A percentile compares a stretch with the other conserved stretches of the same genome.
Evolutionary conservation across 305 asterid species (phyloP).

Genomic region (Rubia peregrina): DNA sequence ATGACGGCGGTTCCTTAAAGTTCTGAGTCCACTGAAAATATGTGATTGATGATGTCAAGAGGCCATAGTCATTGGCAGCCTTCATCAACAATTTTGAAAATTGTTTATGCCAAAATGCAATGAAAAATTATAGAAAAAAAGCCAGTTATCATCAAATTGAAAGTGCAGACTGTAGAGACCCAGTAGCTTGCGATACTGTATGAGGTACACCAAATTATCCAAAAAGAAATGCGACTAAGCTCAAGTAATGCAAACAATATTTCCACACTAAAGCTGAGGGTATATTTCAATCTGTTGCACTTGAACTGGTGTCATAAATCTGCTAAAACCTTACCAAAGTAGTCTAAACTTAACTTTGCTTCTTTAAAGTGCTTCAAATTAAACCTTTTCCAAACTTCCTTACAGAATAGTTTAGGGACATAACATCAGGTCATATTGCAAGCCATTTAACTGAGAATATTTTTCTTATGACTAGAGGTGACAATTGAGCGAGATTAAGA

Average conservation of each 20-base stretch:
- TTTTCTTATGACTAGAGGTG: no score
- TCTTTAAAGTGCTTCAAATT: neutral
- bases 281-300: no score
- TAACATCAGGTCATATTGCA: neutral
- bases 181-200: neutral
- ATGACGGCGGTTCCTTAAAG: slow-evolving; percentile 91
- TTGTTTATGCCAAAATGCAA: neutral
- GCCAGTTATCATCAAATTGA: neutral
- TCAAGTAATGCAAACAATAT: neutral
- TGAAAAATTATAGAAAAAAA: neutral
- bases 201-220: neutral
- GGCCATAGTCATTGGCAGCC: neutral
- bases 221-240: no score
- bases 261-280: no score
- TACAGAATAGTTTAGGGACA: neutral
- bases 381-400: neutral
- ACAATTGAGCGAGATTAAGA: no score
- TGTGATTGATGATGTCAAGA: neutral
- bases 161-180: neutral
- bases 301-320: no score
- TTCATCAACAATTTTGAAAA: neutral
- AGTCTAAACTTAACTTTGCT: no score
- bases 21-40: slow-evolving; percentile 36
- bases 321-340: no score
- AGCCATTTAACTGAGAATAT: neutral